A percentile compares a stretch with the other conserved stretches of the same genome.
phyloP scores from a whole-genome alignment of 768 basidiomycete species.

The Peribolospora kevripleyi region DNA sequence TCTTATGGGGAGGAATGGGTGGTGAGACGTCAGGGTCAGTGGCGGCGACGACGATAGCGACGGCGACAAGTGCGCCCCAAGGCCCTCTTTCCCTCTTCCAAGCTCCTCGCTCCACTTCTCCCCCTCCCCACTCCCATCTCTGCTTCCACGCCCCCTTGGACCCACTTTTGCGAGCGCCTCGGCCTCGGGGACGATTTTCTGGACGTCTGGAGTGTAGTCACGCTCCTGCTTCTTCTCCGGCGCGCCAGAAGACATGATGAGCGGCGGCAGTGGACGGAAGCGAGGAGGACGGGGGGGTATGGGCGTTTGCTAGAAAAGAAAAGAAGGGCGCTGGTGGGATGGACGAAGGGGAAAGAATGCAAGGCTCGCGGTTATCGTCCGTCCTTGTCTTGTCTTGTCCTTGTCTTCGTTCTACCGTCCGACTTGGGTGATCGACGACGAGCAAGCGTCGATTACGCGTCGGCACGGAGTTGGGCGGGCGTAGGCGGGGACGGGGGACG shows the following conservation, averaged over 20 bases:
- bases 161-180: conserved; percentile 46
- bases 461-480: no score
- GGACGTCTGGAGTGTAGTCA: conserved; percentile 66
- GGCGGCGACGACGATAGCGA: neutral
- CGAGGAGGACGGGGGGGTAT: neutral
- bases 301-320: neutral
- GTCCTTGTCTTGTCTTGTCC: neutral
- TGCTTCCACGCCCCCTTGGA: neutral
- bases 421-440: no score
- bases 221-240: conserved; percentile 3
- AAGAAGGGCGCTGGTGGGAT: neutral
- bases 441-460: no score
- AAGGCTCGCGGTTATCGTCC: neutral
- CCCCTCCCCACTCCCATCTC: neutral
- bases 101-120: neutral
- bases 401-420: neutral
- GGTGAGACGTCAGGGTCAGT: conserved; percentile 3
- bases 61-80: no score
- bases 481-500: no score
- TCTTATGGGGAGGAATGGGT: conserved; percentile 24
- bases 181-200: conserved; percentile 44
- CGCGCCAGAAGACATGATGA: no score
- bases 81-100: no score
- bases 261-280: neutral
- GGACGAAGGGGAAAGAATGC: neutral